phyloP scores from a whole-genome alignment of 345 rosid species.

The Lepidium sativum region DNA sequence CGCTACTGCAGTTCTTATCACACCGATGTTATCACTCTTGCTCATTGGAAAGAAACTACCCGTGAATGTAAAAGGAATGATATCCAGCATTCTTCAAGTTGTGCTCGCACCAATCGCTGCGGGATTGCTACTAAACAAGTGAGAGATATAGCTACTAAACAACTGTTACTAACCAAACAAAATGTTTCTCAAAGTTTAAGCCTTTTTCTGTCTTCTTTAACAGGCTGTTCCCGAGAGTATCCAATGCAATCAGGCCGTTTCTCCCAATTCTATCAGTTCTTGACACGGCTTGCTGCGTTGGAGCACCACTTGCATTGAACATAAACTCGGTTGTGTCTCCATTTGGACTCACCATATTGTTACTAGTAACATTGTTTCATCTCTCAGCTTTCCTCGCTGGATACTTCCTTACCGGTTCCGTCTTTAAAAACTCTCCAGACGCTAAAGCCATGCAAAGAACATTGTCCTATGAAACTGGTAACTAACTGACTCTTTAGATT shows the following conservation, averaged over 20 bases:
- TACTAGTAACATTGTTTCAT: constrained; percentile 64
- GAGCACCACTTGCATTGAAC: constrained; percentile 86
- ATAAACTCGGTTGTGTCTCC: constrained; percentile 69
- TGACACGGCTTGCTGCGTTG: constrained; percentile 83
- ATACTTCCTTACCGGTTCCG: constrained; percentile 46
- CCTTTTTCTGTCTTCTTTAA: too few species aligned
- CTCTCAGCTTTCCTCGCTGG: constrained; percentile 69
- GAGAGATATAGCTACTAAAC: too few species aligned
- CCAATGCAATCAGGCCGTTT: too few species aligned
- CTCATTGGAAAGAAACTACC: constrained; percentile 85
- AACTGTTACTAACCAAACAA: too few species aligned
- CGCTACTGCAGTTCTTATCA: constrained; percentile 67
- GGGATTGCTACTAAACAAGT: constrained; percentile 85
- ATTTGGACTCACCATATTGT: constrained; percentile 51
- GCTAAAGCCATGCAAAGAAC: constrained; percentile 79
- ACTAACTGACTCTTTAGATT: too few species aligned
- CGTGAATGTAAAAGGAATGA: constrained; percentile 87
- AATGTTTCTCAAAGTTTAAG: too few species aligned
- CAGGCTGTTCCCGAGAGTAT: too few species aligned
- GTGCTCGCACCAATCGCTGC: constrained; percentile 74
- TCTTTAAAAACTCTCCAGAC: constrained; percentile 51
- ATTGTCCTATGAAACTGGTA: constrained; percentile 77
- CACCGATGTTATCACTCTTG: constrained; percentile 74
- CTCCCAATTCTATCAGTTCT: too few species aligned
- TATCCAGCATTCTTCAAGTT: constrained; percentile 80